Percentiles rank a stretch among this genome's conserved stretches.
Conservation (phyloP, 2,329 filamentous ascomycete species). For the Fusarium sp. region DNA sequence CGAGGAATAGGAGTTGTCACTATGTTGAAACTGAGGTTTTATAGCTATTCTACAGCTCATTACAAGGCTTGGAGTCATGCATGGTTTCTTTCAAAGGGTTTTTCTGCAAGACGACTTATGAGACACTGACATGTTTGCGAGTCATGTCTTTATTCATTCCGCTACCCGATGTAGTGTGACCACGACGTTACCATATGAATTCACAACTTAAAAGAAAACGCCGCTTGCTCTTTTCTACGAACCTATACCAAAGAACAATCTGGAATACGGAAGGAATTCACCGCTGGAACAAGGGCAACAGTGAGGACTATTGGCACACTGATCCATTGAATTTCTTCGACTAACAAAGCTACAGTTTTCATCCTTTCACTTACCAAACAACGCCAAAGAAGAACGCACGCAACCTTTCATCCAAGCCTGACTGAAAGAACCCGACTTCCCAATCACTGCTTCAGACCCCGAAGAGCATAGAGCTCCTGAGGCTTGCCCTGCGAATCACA, state of each 20-base stretch:
- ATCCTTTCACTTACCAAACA: background rate
- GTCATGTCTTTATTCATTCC: background rate
- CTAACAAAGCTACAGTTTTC: background rate
- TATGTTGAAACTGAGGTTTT: background rate
- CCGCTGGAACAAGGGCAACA: background rate
- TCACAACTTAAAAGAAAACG: background rate
- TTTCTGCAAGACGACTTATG: background rate
- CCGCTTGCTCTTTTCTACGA: background rate
- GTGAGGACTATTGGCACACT: background rate
- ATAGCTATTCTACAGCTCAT: background rate
- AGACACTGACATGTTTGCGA: background rate
- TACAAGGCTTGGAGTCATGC: background rate
- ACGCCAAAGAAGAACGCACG: background rate
- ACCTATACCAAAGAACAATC: no score
- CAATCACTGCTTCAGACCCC: slow-evolving; percentile 20
- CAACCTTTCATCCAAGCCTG: background rate
- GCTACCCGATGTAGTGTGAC: background rate
- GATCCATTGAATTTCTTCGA: background rate
- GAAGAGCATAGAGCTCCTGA: slow-evolving; percentile 62
- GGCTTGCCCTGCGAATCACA: slow-evolving; percentile 64
- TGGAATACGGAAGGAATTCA: no score
- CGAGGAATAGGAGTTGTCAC: rapidly evolving
- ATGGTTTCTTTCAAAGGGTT: background rate
- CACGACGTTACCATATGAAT: background rate
- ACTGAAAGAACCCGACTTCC: background rate